These are phyloP conservation scores for Chrysoporthe puriensis DNA, from an alignment of 2,329 filamentous ascomycete genomes.

Conservation along the genomic window DNA sequence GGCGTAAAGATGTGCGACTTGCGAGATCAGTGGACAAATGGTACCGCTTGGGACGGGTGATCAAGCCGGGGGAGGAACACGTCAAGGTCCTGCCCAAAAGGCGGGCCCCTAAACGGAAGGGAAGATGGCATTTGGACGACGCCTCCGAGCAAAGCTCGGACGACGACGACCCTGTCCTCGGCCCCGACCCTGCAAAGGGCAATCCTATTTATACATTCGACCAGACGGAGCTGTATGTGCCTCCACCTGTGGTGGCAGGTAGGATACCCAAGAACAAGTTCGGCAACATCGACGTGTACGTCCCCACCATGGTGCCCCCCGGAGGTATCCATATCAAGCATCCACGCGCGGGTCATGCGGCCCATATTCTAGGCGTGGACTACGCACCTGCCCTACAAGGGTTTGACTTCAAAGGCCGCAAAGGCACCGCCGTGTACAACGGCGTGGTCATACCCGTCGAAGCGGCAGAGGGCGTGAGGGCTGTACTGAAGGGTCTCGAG, in stretches of 20 bases:
- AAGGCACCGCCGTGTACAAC: slow-evolving; percentile 80
- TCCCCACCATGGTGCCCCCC: slow-evolving; percentile 84
- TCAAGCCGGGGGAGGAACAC: slow-evolving; percentile 79
- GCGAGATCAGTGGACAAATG: slow-evolving; percentile 84
- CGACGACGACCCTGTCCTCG: slow-evolving; percentile 48
- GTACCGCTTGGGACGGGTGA: slow-evolving; percentile 84
- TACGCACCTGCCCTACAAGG: slow-evolving; percentile 89
- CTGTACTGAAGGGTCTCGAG: slow-evolving; percentile 68
- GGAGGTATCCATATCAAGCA: slow-evolving; percentile 76
- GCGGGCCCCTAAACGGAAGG: slow-evolving; percentile 38
- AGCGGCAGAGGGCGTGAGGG: slow-evolving; percentile 71
- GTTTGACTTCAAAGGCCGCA: slow-evolving; percentile 83
- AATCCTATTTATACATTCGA: slow-evolving; percentile 63
- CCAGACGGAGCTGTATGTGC: slow-evolving; percentile 73
- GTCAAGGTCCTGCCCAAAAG: slow-evolving; percentile 70
- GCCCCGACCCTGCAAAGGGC: slow-evolving; percentile 47
- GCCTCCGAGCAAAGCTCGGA: slow-evolving; percentile 51
- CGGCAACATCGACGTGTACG: slow-evolving; percentile 92
- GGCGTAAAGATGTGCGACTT: slow-evolving; percentile 76
- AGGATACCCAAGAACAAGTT: slow-evolving; percentile 87
- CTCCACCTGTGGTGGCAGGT: slow-evolving; percentile 76
- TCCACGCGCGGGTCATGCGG: slow-evolving; percentile 68
- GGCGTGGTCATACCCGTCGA: slow-evolving; percentile 78
- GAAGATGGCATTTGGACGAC: slow-evolving; percentile 27
- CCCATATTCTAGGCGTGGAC: slow-evolving; percentile 76